These are phyloP conservation scores for Colletotrichum lini DNA, from an alignment of 2,329 filamentous ascomycete genomes.

Conservation along the genomic window DNA sequence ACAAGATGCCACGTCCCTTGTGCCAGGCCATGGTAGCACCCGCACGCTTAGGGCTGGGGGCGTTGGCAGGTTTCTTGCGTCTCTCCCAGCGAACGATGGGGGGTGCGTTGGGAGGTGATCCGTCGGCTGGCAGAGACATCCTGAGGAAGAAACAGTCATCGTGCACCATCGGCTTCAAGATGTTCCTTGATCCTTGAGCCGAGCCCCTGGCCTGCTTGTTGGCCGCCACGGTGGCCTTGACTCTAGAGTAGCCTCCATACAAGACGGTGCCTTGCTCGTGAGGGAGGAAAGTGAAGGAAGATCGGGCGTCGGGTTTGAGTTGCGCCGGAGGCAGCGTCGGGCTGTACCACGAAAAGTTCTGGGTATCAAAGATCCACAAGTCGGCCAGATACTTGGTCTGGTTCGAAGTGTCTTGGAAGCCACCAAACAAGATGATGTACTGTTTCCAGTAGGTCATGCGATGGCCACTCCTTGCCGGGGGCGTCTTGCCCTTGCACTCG, in stretches of 20 bases:
- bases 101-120: conserved; percentile 74
- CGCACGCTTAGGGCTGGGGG: conserved; percentile 85
- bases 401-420: conserved; percentile 96
- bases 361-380: conserved; percentile 95
- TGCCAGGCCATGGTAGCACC: conserved; percentile 96
- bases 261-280: conserved; percentile 92
- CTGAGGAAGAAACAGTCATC: conserved; percentile 96
- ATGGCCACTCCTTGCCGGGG: conserved; percentile 90
- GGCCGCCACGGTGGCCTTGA: conserved; percentile 78
- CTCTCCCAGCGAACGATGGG: conserved; percentile 91
- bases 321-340: conserved; percentile 82
- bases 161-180: conserved; percentile 89
- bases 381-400: conserved; percentile 95
- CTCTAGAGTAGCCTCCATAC: conserved; percentile 93
- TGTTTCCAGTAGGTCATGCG: conserved; percentile 98
- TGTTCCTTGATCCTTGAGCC: conserved; percentile 75
- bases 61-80: conserved; percentile 91
- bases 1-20: conserved; percentile 91
- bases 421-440: conserved; percentile 95
- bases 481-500: conserved; percentile 83
- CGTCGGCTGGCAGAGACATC: conserved; percentile 79
- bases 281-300: conserved; percentile 91
- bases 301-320: conserved; percentile 90
- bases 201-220: conserved; percentile 76
- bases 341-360: conserved; percentile 87